These are phyloP conservation scores for Suillus subalutaceus DNA, from an alignment of 768 basidiomycete species.

Conservation along the genomic window DNA sequence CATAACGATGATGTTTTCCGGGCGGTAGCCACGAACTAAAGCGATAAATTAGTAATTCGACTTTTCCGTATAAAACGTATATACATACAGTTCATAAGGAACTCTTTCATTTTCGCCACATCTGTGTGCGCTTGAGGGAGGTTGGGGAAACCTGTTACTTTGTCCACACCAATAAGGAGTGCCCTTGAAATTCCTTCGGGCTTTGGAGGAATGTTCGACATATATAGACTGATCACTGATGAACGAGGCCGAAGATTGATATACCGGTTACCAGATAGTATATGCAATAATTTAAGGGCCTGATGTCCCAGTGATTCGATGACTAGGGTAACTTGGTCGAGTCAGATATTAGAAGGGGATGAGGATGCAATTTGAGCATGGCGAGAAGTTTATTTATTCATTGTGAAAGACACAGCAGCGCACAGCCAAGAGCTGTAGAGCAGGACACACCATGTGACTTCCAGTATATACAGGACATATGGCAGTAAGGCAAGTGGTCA, in stretches of 20 bases:
- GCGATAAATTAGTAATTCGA: neutral
- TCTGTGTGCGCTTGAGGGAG: conserved; percentile 13
- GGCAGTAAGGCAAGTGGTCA: neutral
- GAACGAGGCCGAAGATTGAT: neutral
- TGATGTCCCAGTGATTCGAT: neutral
- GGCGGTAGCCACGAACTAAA: neutral
- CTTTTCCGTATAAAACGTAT: no score
- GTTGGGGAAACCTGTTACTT: neutral
- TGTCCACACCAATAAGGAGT: conserved; percentile 9
- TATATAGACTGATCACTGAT: neutral
- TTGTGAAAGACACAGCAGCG: neutral
- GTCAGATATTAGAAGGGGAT: neutral
- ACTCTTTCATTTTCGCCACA: conserved; percentile 1
- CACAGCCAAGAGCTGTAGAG: conserved; percentile 3
- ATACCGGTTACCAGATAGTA: neutral
- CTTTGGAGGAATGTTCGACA: neutral
- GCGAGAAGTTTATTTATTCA: neutral
- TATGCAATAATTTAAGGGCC: neutral
- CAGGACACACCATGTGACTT: neutral
- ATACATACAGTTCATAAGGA: conserved; percentile 3
- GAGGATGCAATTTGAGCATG: neutral
- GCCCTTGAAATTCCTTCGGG: conserved; percentile 5
- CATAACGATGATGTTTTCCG: conserved; percentile 13
- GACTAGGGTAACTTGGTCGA: neutral
- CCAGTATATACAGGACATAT: neutral